These are phyloP conservation scores for Pythium periplocum DNA, from an alignment of 352 stramenopile species.

Conservation along the genomic window DNA sequence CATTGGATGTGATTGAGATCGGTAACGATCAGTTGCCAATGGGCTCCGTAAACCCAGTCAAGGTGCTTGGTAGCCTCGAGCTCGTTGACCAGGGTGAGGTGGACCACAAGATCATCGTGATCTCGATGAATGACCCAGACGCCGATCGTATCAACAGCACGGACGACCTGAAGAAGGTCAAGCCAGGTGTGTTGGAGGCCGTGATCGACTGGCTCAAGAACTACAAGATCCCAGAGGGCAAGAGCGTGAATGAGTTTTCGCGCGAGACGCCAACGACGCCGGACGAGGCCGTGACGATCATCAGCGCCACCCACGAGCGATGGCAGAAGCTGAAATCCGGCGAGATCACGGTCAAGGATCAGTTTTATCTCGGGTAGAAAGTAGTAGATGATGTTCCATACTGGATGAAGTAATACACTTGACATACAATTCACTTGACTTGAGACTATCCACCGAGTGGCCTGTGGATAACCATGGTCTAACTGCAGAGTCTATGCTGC, in stretches of 20 bases:
- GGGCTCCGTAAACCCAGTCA: constrained; percentile 95
- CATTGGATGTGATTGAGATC: constrained; percentile 99
- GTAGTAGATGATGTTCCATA: not conserved
- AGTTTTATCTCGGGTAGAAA: constrained; percentile 43
- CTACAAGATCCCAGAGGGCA: constrained; percentile 99
- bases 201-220: constrained; percentile 96
- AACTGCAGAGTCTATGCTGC: too few relatives aligned
- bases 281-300: constrained; percentile 55
- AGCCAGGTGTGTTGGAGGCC: constrained; percentile 86
- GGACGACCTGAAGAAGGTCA: constrained; percentile 88
- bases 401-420: too few relatives aligned
- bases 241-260: constrained; percentile 91
- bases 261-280: constrained; percentile 56
- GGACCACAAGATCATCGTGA: constrained; percentile 98
- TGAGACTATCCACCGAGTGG: too few relatives aligned
- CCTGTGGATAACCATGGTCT: too few relatives aligned
- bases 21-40: constrained; percentile 88
- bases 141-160: constrained; percentile 81
- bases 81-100: constrained; percentile 98
- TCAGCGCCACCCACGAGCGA: constrained; percentile 57
- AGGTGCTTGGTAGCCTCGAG: constrained; percentile 95
- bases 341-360: constrained; percentile 55
- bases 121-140: constrained; percentile 89
- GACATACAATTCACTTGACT: too few relatives aligned
- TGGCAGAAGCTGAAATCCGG: constrained; percentile 68